Evolutionary conservation across 2,329 filamentous ascomycete genomes (phyloP).

Genomic region (Penicillium sp.): DNA sequence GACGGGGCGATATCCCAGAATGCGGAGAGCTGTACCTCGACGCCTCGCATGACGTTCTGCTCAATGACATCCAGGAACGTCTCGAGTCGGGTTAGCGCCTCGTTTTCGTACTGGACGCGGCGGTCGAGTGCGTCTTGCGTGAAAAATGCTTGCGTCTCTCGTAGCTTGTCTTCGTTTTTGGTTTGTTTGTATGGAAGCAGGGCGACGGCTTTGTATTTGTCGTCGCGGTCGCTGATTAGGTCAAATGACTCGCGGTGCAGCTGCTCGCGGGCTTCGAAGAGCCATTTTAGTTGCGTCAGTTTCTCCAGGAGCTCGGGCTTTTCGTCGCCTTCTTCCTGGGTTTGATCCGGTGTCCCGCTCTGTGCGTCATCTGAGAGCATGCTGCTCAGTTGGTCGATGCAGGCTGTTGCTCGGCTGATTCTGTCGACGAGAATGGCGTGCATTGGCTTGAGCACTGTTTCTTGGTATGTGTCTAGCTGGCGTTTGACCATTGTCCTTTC

Average conservation of each 20-base stretch:
- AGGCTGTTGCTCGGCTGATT: constrained; percentile 68
- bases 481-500: constrained; percentile 72
- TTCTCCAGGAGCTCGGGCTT: constrained; percentile 92
- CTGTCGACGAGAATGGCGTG: constrained; percentile 76
- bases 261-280: constrained; percentile 89
- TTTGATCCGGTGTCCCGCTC: constrained; percentile 70
- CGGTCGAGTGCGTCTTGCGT: constrained; percentile 72
- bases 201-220: constrained; percentile 81
- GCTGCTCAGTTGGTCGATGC: constrained; percentile 72
- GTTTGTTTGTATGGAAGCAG: constrained; percentile 74
- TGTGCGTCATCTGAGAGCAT: constrained; percentile 72
- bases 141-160: constrained; percentile 79
- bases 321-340: constrained; percentile 93
- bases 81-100: constrained; percentile 70
- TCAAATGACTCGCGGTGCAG: constrained; percentile 84
- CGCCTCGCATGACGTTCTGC: constrained; percentile 78
- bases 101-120: constrained; percentile 67
- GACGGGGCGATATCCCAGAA: constrained; percentile 98
- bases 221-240: constrained; percentile 78
- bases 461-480: constrained; percentile 83
- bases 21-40: constrained; percentile 86
- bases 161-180: constrained; percentile 74
- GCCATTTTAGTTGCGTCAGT: constrained; percentile 91
- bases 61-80: constrained; percentile 79
- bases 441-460: constrained; percentile 76